Conservation (phyloP, 2,329 filamentous ascomycete genomes). For the Sporothrix schenckii region DNA sequence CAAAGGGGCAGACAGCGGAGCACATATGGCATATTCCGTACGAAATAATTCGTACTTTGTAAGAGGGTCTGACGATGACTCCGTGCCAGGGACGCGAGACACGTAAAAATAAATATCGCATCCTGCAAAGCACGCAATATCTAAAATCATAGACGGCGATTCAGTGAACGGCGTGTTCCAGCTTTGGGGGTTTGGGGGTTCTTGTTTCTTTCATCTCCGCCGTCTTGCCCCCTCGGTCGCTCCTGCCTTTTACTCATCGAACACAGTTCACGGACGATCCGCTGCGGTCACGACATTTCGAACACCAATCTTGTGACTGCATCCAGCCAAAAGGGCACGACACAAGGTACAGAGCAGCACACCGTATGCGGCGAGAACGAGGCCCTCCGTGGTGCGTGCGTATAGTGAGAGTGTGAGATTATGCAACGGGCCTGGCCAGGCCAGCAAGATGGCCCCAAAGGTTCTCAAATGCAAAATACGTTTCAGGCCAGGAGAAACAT, state of each 20-base stretch:
- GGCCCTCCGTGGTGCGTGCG: not conserved
- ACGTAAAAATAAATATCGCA: conserved; percentile 19
- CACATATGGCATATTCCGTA: too few species aligned
- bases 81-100: conserved; percentile 13
- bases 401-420: not conserved
- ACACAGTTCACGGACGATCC: not conserved
- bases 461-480: not conserved
- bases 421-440: not conserved
- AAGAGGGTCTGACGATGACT: not conserved
- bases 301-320: not conserved
- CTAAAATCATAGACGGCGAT: not conserved
- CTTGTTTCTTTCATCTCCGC: not conserved
- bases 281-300: conserved; percentile 1
- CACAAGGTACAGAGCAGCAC: too few species aligned
- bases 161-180: conserved; percentile 22
- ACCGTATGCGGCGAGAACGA: not conserved
- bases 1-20: not conserved
- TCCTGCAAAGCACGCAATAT: conserved; percentile 17
- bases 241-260: conserved; percentile 20
- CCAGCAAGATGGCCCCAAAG: not conserved
- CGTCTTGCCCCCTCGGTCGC: conserved; percentile 9
- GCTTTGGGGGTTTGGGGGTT: conserved; percentile 11
- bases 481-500: not conserved
- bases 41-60: too few species aligned
- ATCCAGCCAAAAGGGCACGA: not conserved